Percentiles rank a stretch among this genome's conserved stretches.
Conservation (phyloP, 441 rosid species). For the Pelargonium cotyledonis region DNA sequence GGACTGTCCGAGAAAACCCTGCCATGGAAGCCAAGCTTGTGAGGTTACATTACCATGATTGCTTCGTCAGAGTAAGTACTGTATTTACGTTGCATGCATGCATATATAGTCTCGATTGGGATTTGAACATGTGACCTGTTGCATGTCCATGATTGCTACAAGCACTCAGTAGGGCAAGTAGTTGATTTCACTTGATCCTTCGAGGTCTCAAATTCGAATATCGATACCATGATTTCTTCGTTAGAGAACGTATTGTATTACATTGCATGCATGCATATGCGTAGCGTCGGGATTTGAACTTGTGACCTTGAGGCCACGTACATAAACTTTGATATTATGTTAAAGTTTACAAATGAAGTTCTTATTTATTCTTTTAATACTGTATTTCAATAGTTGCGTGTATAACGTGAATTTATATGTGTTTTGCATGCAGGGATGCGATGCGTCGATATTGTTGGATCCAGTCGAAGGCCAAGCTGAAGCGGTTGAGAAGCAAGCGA, state of each 20-base stretch:
- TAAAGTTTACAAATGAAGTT: slow-evolving; percentile 3
- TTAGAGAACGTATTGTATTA: no score
- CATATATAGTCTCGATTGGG: no score
- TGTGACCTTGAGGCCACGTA: no score
- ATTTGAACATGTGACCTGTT: not conserved
- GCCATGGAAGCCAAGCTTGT: slow-evolving; percentile 40
- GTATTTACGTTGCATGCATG: not conserved
- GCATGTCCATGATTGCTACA: no score
- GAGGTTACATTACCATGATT: slow-evolving; percentile 50
- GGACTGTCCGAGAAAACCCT: slow-evolving; percentile 21
- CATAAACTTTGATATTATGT: slow-evolving; percentile 10
- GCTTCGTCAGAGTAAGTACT: slow-evolving; percentile 43
- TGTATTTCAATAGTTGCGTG: not conserved
- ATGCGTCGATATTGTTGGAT: slow-evolving; percentile 31
- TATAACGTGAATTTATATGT: no score
- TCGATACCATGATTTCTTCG: no score
- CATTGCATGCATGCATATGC: no score
- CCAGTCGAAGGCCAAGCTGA: not conserved
- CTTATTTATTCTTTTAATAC: not conserved
- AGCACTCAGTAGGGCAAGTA: no score
- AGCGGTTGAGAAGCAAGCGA: slow-evolving; percentile 30
- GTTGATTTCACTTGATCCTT: no score
- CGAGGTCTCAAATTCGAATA: no score
- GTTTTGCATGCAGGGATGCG: slow-evolving; percentile 28
- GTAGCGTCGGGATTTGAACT: no score